Evolutionary conservation across 768 basidiomycete genomes (phyloP), one percentile per base, ranked within the genome.

Genomic region (Mycena rebaudengoi): DNA sequence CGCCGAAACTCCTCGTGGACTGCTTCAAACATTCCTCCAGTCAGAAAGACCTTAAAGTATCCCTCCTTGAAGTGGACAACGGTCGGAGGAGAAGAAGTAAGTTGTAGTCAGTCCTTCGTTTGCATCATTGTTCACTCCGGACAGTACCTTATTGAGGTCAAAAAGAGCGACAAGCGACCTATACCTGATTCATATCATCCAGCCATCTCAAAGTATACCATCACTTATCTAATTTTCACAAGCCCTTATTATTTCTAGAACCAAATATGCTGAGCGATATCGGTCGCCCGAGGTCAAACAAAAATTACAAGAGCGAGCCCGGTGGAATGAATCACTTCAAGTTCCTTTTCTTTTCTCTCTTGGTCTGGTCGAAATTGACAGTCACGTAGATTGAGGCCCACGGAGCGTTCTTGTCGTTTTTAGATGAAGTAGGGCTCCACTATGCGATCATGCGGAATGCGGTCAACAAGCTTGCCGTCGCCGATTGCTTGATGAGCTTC

Each of bases 401-500:
- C 55, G 80, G 79, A 26, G 91, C 93, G 0, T 95, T 88, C 70
- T 79, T 80, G 18, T 73, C 80, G 8, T 96, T 96, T 70, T 83
- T 95, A 41, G 72, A 77, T 30, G 89, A 94, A 58, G 92, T 96
- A 29, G 77, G 87, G 10, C 74, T 80, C 16, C 81, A 91, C 67
- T 96, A 97, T 70, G 85, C 82, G 5, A 66, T 89, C 8, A 78
- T 98, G 60, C 86, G 95, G 11, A 85, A 91, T 63, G 89, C 85
- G 7, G 88, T 95, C 21, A 88, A 91, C 69, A 90, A 92, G 65
- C 81, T 99, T 28, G 95, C 95, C 1, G 84, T 81, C 2, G 90
- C 91, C 25, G 95, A 99, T 77, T 98, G 96, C 73, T 79, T 99
- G 63, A 79, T 91, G 60, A 94, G 94, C 70, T 82, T 99, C 14